These are phyloP conservation scores for Conringia planisiliqua DNA, from an alignment of 345 rosid genomes.

Conservation along the genomic window DNA sequence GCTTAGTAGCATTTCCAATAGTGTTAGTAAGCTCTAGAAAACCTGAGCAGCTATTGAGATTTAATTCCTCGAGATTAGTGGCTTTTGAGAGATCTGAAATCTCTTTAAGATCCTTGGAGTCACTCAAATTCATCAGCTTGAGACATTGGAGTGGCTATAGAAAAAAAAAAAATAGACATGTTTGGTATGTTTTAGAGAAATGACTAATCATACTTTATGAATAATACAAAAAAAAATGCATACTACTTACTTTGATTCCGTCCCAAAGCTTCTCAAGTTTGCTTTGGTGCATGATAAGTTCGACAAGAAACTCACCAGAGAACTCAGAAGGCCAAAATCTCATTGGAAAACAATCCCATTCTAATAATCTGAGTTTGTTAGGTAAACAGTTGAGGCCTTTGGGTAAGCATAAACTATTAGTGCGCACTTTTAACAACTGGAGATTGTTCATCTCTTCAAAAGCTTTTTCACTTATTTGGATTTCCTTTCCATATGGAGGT, in stretches of 20 bases:
- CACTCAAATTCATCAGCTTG: neutral
- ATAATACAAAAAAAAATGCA: neutral
- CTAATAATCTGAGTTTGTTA: neutral
- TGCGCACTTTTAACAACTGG: neutral
- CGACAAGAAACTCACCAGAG: neutral
- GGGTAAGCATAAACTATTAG: neutral
- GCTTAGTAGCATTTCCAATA: slow-evolving; percentile 10
- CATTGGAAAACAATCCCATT: neutral
- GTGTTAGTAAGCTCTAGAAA: neutral
- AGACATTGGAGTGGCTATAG: slow-evolving; percentile 14
- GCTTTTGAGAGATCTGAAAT: slow-evolving; percentile 28
- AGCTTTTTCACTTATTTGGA: neutral
- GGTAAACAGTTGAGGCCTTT: neutral
- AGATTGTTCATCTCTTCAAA: neutral
- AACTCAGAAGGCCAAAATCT: neutral
- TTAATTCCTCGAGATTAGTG: slow-evolving; percentile 3
- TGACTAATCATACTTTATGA: neutral
- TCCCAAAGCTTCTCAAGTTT: neutral
- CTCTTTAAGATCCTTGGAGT: neutral
- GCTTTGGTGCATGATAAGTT: neutral
- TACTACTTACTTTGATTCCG: neutral
- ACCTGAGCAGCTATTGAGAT: neutral
- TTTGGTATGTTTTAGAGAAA: neutral
- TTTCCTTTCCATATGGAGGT: neutral
- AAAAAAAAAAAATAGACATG: neutral